These are phyloP conservation scores for barrel medic (Medicago truncatula) DNA, from an alignment of 306 rosid genomes.

Conservation along the genomic window MtrunA17r5.0-ANR NC_053046.1:29525501-29526000, in stretches of 20 bases:
- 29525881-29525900: slow-evolving; percentile 87
- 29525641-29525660: slow-evolving; percentile 30
- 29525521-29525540: slow-evolving; percentile 80
- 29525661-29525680: slow-evolving; percentile 16
- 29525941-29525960: background rate
- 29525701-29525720: background rate
- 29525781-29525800: slow-evolving; percentile 3
- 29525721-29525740: slow-evolving; percentile 4
- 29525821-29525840: slow-evolving; percentile 85
- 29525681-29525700: background rate
- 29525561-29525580: slow-evolving; percentile 96
- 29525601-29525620: slow-evolving; percentile 38
- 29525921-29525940: slow-evolving; percentile 28
- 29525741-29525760: background rate
- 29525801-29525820: slow-evolving; percentile 73
- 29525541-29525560: slow-evolving; percentile 89
- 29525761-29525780: background rate
- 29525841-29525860: slow-evolving; percentile 84
- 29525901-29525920: slow-evolving; percentile 39
- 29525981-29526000: slow-evolving; percentile 89
- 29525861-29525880: slow-evolving; percentile 84
- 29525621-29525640: slow-evolving; percentile 1
- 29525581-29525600: background rate
- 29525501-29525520: slow-evolving; percentile 85
- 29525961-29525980: slow-evolving; percentile 55